Evolutionary conservation across 352 stramenopile genomes (phyloP), one percentile per base, ranked within the genome.

Genomic region (Globisporangium paroecandrum): DNA sequence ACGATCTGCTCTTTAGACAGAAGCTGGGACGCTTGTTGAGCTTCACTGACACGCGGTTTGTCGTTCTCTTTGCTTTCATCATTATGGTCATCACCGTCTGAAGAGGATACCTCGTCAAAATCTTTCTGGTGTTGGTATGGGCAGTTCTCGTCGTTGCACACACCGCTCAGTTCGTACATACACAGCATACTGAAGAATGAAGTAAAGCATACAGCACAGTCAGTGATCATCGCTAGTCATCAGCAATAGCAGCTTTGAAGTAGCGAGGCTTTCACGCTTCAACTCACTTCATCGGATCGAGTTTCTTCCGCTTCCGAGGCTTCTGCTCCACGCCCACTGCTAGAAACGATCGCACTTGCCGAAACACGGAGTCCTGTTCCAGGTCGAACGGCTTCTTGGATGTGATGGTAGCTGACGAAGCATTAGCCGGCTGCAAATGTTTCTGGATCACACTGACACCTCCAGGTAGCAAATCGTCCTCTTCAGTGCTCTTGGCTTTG

Each of bases 111-210:
- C 7, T 51, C 43, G 5, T 78, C 64, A 67, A 87, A 87, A 57
- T 94, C 86, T 58, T 79, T 78, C 38, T 80, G 70, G 49, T 94
- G 86, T 65, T 89, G 82, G 27, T 85, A 87, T 0, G 71, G 70
- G 54, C 86, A 94, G 51, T 84, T 89, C 3, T 78, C 70, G 49
- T 94, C 86, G 36, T 92, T 92, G 72, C 86, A 94, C 34, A 88
- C 77, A 7, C 86, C 86, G 51, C 85, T 89, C 41, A 92, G 68
- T 32, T 94, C 86, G 63, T 82, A 94, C 29, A 86, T 77, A 65
- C 86, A 94, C 41, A 91, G 54, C 27, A 88, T 74, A 67, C 86
- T 94, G 60, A 12, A 62, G 38, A 64, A 24, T 32, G 3, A 13
- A n/a, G 3, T 4, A 18, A 12, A 43, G 1, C 38, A 3, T 29